These are phyloP conservation scores for Malassezia obtusa DNA, from an alignment of 1,284 basidiomycete species.

Conservation along the genomic window DNA sequence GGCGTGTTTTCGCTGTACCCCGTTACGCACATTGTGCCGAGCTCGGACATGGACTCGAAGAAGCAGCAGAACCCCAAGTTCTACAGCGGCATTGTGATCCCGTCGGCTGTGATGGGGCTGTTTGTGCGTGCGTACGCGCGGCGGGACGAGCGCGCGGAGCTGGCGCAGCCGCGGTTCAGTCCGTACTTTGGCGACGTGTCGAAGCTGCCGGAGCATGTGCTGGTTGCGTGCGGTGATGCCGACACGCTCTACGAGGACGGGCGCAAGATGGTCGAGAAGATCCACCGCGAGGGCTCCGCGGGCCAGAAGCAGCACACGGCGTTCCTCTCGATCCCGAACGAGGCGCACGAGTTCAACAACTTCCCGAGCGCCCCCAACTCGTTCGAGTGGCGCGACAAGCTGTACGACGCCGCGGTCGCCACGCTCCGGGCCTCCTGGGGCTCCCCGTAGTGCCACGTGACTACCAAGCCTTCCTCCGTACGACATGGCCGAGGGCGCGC, in stretches of 20 bases:
- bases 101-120: conserved; percentile 18
- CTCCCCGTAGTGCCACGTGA: background rate
- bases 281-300: conserved; percentile 19
- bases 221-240: conserved; percentile 28
- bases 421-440: conserved; percentile 38
- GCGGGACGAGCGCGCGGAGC: conserved; percentile 5
- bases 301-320: conserved; percentile 6
- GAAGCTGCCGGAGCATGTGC: conserved; percentile 21
- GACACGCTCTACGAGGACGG: conserved; percentile 30
- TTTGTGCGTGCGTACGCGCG: conserved; percentile 27
- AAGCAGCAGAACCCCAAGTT: conserved; percentile 10
- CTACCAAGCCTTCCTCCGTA: too few species aligned
- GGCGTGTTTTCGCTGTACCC: conserved; percentile 28
- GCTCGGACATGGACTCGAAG: background rate
- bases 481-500: background rate
- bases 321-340: conserved; percentile 26
- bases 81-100: conserved; percentile 23
- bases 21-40: conserved; percentile 16
- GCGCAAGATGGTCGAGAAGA: conserved; percentile 23
- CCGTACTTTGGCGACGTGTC: conserved; percentile 17
- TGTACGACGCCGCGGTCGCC: conserved; percentile 21
- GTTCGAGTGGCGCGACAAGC: conserved; percentile 15
- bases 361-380: conserved; percentile 13
- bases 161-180: conserved; percentile 22
- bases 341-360: conserved; percentile 43